Base-by-base conservation (phyloP, 2,329 filamentous ascomycete species). In the Ophiostoma ulmi region DNA sequence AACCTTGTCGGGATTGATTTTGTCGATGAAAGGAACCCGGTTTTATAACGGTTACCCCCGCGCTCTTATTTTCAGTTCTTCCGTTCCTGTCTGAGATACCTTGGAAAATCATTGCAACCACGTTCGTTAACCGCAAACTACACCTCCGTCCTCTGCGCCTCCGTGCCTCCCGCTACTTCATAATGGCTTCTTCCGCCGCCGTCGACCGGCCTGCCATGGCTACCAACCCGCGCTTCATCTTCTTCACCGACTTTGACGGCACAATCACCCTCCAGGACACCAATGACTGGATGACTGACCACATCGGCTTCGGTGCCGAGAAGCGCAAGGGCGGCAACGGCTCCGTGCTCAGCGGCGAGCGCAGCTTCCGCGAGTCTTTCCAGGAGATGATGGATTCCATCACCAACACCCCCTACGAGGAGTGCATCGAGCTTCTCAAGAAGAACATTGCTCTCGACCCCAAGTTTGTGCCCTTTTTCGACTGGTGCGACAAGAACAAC, bases 201-300 rank as follows among this genome's bases (percentile, higher is more conserved):
- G 63, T 39, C 7, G 71, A 70, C n/a, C 69, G 71, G 36, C 87
- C 87, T 70, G 87, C 87, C 64, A 81, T 90, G 79, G 83, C 83
- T 76, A 88, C 84, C 71, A 88, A 91, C 79, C 94, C 94, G 69
- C 91, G 93, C 81, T 91, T 92, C 83, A 94, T 99, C 84, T 97
- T 99, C 87, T 98, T 98, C 84, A 97, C 94, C 75, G 95, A 99
- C 82, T 98, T 98, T 79, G 95, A 99, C 81, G 95, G 95, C 77
- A 98, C 94, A 70, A 94, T 97, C 79, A 97, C 94, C 67, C 85
- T 84, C 70, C 83, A 86, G 76, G 88, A 90, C 80, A 86, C 83
- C 78, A 90, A 89, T 78, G 87, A 88, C 80, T 87, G 80, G 80
- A 83, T 94, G 88, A 97, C 94, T 71, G 95, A 98, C 83, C 95